Base-by-base conservation (phyloP, 148 eudicot genomes). In the Spergularia bocconei region DNA sequence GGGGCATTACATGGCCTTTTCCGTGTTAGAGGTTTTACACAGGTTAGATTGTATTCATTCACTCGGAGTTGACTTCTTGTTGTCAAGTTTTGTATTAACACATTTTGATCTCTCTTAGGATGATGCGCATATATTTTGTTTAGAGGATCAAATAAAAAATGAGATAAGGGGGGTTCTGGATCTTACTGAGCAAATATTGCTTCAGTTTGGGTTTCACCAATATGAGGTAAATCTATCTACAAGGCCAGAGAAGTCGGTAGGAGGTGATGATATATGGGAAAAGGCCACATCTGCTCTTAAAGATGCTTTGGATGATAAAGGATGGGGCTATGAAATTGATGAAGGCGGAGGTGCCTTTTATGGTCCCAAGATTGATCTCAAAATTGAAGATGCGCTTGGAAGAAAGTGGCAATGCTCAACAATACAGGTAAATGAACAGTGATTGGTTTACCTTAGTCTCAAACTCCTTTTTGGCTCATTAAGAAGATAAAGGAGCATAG, bases 331-430 rank as follows among this genome's bases (percentile, higher is more conserved):
- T 80, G 84, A 92, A 80, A 80, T 95, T 69, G 99, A 95, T 81
- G 97, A 89, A 77, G 99, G 99, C 56, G 99, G 99, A 47, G 99
- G 99, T 65, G 99, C 99, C 61, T 95, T 95, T 70, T 95, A 95
- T 78, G 99, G 99, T 58, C 99, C 99, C 16, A 95, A 95, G 78
- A 95, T 95, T 73, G 99, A 95, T 86, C 97, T 95, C 75, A 95
- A 95, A 83, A 95, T 95, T 68, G 99, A 95, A 85, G 99, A 95
- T 85, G 99, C 99, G 79, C 94, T 95, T 67, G 99, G 99, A 79
- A 91, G 99, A 85, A 95, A 92, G 82, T 95, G 99, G 99, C 99
- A 95, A 67, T 95, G 99, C 72, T 95, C 99, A 25, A 95, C 99
- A 53, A 87, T 92, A 82, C 98, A 95, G 97, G 99, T 81, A 68